Evolutionary conservation across 352 stramenopile species (phyloP), one percentile per base, ranked within the genome.

Genomic region (Globisporangium splendens): DNA sequence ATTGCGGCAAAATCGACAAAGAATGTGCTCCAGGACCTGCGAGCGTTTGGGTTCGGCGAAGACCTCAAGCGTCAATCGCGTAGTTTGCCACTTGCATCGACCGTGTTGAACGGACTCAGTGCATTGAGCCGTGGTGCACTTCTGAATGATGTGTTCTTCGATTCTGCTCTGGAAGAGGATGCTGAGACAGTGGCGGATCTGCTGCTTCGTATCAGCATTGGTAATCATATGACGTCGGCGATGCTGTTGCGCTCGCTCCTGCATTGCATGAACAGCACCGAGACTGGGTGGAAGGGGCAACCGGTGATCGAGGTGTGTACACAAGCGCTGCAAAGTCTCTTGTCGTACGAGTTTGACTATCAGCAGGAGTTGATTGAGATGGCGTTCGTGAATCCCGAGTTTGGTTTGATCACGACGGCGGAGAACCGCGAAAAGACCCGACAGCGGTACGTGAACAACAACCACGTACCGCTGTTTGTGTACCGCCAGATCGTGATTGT

Each of bases 211-310:
- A 67, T 94, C 42, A 83, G 79, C 58, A 70, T 91, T 20, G 80
- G 82, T 31, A 73, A 90, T 44, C 56, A 64, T n/a, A 50, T 60
- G 2, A 89, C 83, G 43, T 92, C 83, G 0, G 61, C 42, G n/a
- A 71, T 83, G 44, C 56, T 96, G 17, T 54, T 92, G 59, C 73
- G 76, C 21, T 84, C 81, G 47, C 59, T 94, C n/a, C 62, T 94
- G 18, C 69, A 88, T 48, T 91, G 83, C 42, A 75, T 96, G 55
- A 80, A 86, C 42, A 89, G 72, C 55, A 89, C 83, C 1, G 87
- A 94, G 59, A 89, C 79, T 18, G 80, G 83, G n/a, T 94, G 85
- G 83, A 96, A 95, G 69, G 83, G 85, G 0, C 82, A 93, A 56
- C 73, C 81, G 12, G 79, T 94, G n/a, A 79, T 92, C 8, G 83